Evolutionary conservation across 345 rosid species (phyloP).

Genomic region (Reutealis trisperma): DNA sequence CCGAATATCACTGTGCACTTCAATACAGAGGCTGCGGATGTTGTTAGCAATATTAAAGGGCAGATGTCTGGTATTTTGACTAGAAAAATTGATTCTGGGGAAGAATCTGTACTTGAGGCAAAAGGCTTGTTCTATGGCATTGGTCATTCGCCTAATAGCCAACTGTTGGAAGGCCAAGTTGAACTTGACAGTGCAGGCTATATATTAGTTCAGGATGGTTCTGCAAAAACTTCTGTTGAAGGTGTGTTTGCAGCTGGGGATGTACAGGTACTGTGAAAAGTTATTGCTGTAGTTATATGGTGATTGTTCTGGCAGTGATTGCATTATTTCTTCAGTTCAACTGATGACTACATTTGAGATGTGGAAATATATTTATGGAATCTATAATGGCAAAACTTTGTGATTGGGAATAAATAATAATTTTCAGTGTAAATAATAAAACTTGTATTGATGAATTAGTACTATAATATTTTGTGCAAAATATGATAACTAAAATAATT

Average conservation of each 20-base stretch:
- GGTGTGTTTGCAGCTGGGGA: constrained; percentile 99
- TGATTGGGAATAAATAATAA: neutral
- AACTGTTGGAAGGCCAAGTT: constrained; percentile 90
- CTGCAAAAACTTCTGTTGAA: constrained; percentile 78
- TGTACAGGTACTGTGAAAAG: constrained; percentile 67
- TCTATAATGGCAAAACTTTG: neutral
- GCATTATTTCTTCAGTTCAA: neutral
- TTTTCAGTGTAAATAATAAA: neutral
- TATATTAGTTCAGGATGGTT: constrained; percentile 71
- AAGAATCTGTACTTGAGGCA: constrained; percentile 84
- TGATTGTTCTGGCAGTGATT: neutral
- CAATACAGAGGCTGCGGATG: constrained; percentile 80
- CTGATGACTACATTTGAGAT: neutral
- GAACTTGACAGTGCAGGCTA: constrained; percentile 83
- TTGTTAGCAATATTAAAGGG: constrained; percentile 85
- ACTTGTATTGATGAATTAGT: neutral
- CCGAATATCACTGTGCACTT: constrained; percentile 92
- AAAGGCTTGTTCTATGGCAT: constrained; percentile 97
- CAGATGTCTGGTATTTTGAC: constrained; percentile 90
- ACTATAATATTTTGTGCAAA: neutral
- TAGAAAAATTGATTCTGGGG: constrained; percentile 71
- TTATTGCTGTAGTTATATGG: neutral
- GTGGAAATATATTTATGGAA: neutral
- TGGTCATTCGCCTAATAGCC: constrained; percentile 95
- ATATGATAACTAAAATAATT: neutral